Percentiles rank a stretch among this genome's conserved stretches.
These are phyloP conservation scores for Aspergillus jensenii DNA, from an alignment of 2,329 filamentous ascomycete genomes.

Conservation along the genomic window DNA sequence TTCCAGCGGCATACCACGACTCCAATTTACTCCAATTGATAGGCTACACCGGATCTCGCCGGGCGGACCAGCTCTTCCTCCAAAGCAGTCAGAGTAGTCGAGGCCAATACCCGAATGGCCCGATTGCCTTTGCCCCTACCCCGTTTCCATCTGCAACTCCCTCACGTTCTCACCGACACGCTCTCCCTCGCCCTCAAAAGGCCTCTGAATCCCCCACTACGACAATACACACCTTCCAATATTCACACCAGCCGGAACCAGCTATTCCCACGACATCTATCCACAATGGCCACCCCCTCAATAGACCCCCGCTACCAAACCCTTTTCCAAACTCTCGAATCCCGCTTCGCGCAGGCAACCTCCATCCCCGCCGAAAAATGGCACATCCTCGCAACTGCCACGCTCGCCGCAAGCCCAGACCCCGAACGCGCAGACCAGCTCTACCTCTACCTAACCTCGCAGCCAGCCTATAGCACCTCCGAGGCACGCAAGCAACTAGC, in stretches of 20 bases:
- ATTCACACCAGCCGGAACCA: constrained; percentile 2
- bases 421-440: constrained; percentile 54
- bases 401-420: constrained; percentile 52
- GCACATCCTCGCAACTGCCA: constrained; percentile 40
- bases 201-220: background rate
- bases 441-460: constrained; percentile 55
- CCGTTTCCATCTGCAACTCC: background rate
- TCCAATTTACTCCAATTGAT: background rate
- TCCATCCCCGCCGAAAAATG: constrained; percentile 29
- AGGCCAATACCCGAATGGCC: constrained; percentile 1
- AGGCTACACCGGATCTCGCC: background rate
- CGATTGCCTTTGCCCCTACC: background rate
- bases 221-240: background rate
- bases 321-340: constrained; percentile 31
- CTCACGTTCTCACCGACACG: background rate
- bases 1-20: background rate
- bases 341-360: constrained; percentile 27
- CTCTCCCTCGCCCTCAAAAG: background rate
- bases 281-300: constrained; percentile 16
- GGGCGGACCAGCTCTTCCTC: background rate
- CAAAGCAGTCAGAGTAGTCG: background rate
- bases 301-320: constrained; percentile 27
- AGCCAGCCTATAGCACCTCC: constrained; percentile 44
- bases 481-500: constrained; percentile 34
- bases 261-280: constrained; percentile 12